These are phyloP conservation scores for Penicillium sp. DNA, from an alignment of 2,329 filamentous ascomycete species.

Conservation along the genomic window DNA sequence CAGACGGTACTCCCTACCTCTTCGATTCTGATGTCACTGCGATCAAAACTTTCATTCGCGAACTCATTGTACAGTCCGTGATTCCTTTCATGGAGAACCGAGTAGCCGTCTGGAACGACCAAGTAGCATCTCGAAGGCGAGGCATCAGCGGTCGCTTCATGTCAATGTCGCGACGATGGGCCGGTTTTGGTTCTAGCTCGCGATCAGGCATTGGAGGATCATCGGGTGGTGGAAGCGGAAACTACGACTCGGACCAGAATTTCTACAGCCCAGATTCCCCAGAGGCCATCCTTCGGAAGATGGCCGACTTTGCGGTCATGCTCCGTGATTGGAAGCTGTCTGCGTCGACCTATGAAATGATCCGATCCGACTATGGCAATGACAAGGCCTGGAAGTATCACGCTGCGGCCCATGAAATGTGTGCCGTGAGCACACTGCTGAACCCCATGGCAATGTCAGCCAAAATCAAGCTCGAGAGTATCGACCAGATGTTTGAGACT, in stretches of 20 bases:
- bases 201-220: slow-evolving; percentile 53
- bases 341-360: slow-evolving; percentile 82
- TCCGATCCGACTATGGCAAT: slow-evolving; percentile 83
- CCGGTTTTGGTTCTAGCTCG: slow-evolving; percentile 67
- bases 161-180: slow-evolving; percentile 85
- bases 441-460: slow-evolving; percentile 66
- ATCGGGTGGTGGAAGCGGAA: slow-evolving; percentile 46
- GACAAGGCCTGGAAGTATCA: slow-evolving; percentile 97
- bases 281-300: slow-evolving; percentile 86
- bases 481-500: slow-evolving; percentile 83
- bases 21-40: slow-evolving; percentile 90
- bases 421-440: slow-evolving; percentile 75
- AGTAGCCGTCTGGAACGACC: slow-evolving; percentile 91
- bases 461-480: slow-evolving; percentile 72
- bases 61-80: slow-evolving; percentile 92
- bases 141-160: slow-evolving; percentile 92
- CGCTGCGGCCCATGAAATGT: slow-evolving; percentile 93
- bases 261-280: slow-evolving; percentile 80
- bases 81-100: slow-evolving; percentile 94
- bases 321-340: slow-evolving; percentile 92
- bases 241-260: slow-evolving; percentile 72
- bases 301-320: slow-evolving; percentile 96
- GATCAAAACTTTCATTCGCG: slow-evolving; percentile 81
- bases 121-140: slow-evolving; percentile 82
- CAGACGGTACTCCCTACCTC: slow-evolving; percentile 66